Base-by-base conservation (phyloP, 2,329 filamentous ascomycete species). In the Aspergillus jensenii region DNA sequence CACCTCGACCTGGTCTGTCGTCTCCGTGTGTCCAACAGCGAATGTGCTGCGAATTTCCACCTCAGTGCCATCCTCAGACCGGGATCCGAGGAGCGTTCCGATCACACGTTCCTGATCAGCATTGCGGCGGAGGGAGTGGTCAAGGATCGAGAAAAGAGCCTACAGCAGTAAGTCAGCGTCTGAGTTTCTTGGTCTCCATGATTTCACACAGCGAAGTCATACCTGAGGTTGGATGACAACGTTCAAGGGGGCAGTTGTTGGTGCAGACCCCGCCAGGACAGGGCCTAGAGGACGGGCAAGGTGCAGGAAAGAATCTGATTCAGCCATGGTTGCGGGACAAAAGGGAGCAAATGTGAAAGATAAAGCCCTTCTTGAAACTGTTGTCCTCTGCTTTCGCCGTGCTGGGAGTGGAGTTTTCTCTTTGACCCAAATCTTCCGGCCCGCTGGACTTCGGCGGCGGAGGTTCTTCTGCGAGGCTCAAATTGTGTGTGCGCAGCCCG, bases 21-120 rank as follows among this genome's bases (percentile, higher is more conserved):
- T 96, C 81, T 99, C 95, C 67, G 93, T 98, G 82, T 99, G 95
- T 66, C 93, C 93, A 72, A 99, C 96, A 67, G 95, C 95, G 76
- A 99, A 99, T 81, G 91, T 93, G 73, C 91, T 96, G 74, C 91
- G 88, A 71, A 99, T 95, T 79, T 96, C 92, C 71, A 96, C 91
- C 78, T 98, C 93, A 74, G 90, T 91, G 77, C 93, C 95, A 83
- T 99, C 95, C 81, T 99, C 95, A 74, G 90, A 95, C 67, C 95
- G 90, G 66, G 89, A 89, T 73, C 95, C 95, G 58, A 99, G 87
- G 56, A 99, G 87, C 60, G 95, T 96, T 71, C 95, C 95, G 73
- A 99, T 99, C 64, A 99, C 95, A 73, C 95, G 90, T 71, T 95
- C 91, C 73, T 95, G 92, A 78, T 96, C 91, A 65, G 89, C 88